Evolutionary conservation across 2,329 filamentous ascomycete species (phyloP).

Genomic region (Fusarium transvaalense): DNA sequence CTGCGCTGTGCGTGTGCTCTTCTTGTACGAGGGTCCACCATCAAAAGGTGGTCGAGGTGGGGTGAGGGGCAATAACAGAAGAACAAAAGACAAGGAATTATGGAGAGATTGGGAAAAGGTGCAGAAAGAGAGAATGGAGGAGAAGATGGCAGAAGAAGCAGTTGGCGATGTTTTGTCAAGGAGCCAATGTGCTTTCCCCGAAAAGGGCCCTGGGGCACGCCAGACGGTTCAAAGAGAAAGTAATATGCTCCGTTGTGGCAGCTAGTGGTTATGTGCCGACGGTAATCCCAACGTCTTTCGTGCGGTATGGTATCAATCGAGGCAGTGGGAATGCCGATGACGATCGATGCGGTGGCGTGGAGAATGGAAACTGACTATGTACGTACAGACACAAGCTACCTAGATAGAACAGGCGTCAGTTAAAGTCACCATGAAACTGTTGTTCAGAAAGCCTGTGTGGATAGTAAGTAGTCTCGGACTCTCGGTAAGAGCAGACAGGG

Average conservation of each 20-base stretch:
- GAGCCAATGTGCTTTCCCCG: slow-evolving; percentile 13
- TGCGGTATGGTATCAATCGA: slow-evolving; percentile 13
- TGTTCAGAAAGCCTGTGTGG: slow-evolving; percentile 27
- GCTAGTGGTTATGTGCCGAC: slow-evolving; percentile 29
- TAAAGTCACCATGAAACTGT: slow-evolving; percentile 31
- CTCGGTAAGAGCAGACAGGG: slow-evolving; percentile 28
- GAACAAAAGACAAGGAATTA: slow-evolving; percentile 23
- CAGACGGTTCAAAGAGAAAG: slow-evolving; percentile 11
- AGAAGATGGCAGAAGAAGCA: slow-evolving; percentile 29
- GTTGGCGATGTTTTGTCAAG: slow-evolving; percentile 29
- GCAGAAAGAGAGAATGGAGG: slow-evolving; percentile 31
- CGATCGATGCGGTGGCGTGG: slow-evolving; percentile 48
- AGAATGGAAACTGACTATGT: slow-evolving; percentile 13
- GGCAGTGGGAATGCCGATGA: slow-evolving; percentile 44
- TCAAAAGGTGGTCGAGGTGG: slow-evolving; percentile 32
- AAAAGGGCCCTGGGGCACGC: slow-evolving; percentile 14
- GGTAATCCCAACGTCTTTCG: slow-evolving; percentile 36
- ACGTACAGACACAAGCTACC: slow-evolving; percentile 4
- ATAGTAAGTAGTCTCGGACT: slow-evolving; percentile 32
- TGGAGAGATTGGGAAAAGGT: slow-evolving; percentile 32
- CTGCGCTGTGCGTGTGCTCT: slow-evolving; percentile 23
- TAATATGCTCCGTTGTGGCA: slow-evolving; percentile 15
- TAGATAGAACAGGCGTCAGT: slow-evolving; percentile 30
- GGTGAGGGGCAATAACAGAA: slow-evolving; percentile 36
- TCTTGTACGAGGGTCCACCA: slow-evolving; percentile 40